Conservation (phyloP, 129 eudicot species). For the Flaveria robusta region DNA sequence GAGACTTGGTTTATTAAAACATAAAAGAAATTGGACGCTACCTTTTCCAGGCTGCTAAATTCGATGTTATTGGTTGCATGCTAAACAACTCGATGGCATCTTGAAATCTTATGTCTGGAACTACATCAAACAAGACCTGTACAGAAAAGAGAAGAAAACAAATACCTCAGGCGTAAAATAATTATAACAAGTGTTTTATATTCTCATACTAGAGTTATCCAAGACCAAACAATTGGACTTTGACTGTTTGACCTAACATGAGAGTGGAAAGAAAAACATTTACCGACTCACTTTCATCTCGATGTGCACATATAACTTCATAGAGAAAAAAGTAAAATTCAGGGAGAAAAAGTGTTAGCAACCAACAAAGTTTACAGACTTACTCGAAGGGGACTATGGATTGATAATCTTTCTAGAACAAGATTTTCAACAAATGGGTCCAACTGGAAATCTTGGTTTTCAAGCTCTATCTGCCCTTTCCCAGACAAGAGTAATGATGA, state of each 20-base stretch:
- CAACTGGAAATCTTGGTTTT: conserved; percentile 48
- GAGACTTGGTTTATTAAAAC: not conserved
- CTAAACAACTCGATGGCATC: conserved; percentile 85
- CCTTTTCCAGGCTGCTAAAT: conserved; percentile 90
- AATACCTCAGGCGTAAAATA: conserved; percentile 2
- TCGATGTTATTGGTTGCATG: conserved; percentile 97
- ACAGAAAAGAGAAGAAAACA: conserved; percentile 12
- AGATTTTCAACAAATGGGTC: conserved; percentile 97
- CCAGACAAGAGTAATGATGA: conserved; percentile 84
- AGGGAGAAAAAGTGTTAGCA: not conserved
- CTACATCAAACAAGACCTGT: conserved; percentile 94
- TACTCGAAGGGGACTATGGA: conserved; percentile 95
- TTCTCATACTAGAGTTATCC: not conserved
- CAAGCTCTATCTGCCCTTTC: conserved; percentile 49
- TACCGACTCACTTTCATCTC: conserved; percentile 7
- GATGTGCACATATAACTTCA: conserved; percentile 12
- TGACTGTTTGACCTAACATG: conserved; percentile 15
- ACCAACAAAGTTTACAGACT: conserved; percentile 30
- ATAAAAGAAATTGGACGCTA: conserved; percentile 27
- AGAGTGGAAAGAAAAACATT: conserved; percentile 17
- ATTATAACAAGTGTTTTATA: not conserved
- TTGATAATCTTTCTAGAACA: conserved; percentile 87
- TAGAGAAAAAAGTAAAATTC: conserved; percentile 12
- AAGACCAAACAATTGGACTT: conserved; percentile 16
- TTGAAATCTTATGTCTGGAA: conserved; percentile 80